Conservation (phyloP, 2,329 filamentous ascomycete genomes). For the Phyllosticta capitalensis region DNA sequence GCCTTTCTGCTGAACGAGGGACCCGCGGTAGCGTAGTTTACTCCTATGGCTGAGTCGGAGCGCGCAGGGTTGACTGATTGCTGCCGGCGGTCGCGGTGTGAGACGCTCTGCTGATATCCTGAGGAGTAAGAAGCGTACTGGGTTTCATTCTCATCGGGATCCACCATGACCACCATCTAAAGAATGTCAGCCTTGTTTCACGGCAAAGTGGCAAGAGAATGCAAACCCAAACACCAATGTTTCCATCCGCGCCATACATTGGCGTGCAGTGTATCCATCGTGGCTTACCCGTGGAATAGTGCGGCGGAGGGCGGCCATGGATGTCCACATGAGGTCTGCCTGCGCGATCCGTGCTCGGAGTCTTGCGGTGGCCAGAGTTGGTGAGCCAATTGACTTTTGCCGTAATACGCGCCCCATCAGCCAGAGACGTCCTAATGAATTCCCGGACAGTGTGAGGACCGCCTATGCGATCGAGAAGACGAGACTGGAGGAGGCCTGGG, state of each 20-base stretch:
- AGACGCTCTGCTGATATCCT: background rate
- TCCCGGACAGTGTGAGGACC: constrained; percentile 42
- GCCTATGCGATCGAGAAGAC: constrained; percentile 35
- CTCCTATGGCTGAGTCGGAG: background rate
- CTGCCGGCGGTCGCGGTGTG: background rate
- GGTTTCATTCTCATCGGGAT: constrained; percentile 41
- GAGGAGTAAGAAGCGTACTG: background rate
- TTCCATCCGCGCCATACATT: constrained; percentile 53
- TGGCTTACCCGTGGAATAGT: constrained; percentile 42
- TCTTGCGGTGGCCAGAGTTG: background rate
- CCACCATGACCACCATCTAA: constrained; percentile 58
- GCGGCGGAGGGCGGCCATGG: background rate
- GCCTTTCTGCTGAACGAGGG: background rate
- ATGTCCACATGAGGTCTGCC: background rate
- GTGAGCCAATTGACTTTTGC: constrained; percentile 58
- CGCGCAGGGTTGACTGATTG: background rate
- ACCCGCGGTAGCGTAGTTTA: background rate
- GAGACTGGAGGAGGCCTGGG: constrained; percentile 36
- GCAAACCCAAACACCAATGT: constrained; percentile 54
- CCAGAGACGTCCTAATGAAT: constrained; percentile 48
- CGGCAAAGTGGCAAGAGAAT: no score
- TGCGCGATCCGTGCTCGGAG: background rate
- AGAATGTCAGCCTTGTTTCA: background rate
- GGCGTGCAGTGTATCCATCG: constrained; percentile 71
- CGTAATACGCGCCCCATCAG: constrained; percentile 59